Percentiles rank a stretch among this genome's conserved stretches.
phyloP scores from a whole-genome alignment of 129 eudicot species.

The Artemisia tridentata region DNA sequence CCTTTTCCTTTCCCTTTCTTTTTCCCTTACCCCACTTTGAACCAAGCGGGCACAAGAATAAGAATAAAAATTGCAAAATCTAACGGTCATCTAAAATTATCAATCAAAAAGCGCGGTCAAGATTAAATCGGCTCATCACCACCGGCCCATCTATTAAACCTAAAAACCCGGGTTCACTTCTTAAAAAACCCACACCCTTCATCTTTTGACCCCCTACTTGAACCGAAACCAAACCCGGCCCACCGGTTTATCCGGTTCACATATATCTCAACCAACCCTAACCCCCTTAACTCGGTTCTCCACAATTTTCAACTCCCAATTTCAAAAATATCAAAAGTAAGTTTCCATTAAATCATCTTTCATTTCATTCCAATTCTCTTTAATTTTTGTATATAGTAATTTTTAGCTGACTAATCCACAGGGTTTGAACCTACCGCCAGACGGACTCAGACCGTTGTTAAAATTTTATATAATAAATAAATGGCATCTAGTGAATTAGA shows the following conservation, averaged over 20 bases:
- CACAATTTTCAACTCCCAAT: constrained; percentile 22
- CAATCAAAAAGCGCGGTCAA: too few species aligned
- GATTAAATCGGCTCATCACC: too few species aligned
- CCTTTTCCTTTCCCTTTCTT: too few species aligned
- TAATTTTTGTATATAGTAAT: background rate
- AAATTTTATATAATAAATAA: background rate
- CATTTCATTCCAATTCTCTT: background rate
- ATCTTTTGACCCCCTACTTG: constrained; percentile 20
- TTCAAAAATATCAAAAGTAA: constrained; percentile 47
- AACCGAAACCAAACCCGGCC: constrained; percentile 46
- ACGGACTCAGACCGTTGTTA: too few species aligned
- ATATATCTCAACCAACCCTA: constrained; percentile 37
- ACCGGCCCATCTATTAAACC: too few species aligned
- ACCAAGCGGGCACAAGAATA: too few species aligned
- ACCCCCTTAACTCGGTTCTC: constrained; percentile 55
- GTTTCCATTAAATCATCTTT: constrained; percentile 26
- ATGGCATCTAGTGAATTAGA: constrained; percentile 66
- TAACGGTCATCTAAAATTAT: too few species aligned
- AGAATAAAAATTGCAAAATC: too few species aligned
- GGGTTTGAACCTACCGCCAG: too few species aligned
- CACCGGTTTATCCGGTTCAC: constrained; percentile 75
- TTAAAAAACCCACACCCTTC: background rate
- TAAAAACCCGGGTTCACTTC: constrained; percentile 25
- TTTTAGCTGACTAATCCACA: background rate
- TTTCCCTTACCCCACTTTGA: too few species aligned